Base-by-base conservation (phyloP, 164 flowering plant genomes). In the Sextonia rubra region DNA sequence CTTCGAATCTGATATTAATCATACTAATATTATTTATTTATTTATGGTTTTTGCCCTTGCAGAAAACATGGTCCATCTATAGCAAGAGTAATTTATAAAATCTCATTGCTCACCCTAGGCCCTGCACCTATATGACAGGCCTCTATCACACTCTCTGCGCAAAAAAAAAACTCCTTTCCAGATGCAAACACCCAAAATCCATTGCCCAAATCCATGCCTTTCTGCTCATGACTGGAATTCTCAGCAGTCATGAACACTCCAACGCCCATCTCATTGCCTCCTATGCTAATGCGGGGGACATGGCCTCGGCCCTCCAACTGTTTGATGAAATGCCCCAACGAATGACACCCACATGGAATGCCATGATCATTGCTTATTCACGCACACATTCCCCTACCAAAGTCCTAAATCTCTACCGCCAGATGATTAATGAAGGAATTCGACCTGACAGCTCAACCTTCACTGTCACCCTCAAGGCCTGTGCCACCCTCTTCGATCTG, bases 391-490 rank as follows among this genome's bases (percentile, higher is more conserved):
- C 47, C 12, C 48, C 76, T 4, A 0, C 2, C 22, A 70, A 77
- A 29, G 83, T 75, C 3, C 52, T 75, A 22, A 44, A 56, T 1
- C 66, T 80, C 11, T 74, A 74, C 25, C 70, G 32, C 1, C 26
- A 44, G 1, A 52, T 75, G 73, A 24, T 69, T 48, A 4, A 17
- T 1, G 66, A 52, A 26, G 72, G 78, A 24, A 20, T 61, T 18
- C 65, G 30, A 66, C 80, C 83, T 1, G 74, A 80, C 71, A 77
- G 78, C 47, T 69, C 78, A 12, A 80, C 76, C 22, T 80, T 75
- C 52, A 75, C 80, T 14, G 61, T 74, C 14, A 23, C 73, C n/a
- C 71, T 80, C 9, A 74, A 75, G 71, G 80, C 80, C 0, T 80
- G 80, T 44, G 73, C 76, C 12, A 69, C 20, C 27, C 27, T 74